Evolutionary conservation across 1,139 yeast genomes (phyloP), one percentile per base, ranked within the genome.

Genomic region (Hansenula lynferdii): DNA sequence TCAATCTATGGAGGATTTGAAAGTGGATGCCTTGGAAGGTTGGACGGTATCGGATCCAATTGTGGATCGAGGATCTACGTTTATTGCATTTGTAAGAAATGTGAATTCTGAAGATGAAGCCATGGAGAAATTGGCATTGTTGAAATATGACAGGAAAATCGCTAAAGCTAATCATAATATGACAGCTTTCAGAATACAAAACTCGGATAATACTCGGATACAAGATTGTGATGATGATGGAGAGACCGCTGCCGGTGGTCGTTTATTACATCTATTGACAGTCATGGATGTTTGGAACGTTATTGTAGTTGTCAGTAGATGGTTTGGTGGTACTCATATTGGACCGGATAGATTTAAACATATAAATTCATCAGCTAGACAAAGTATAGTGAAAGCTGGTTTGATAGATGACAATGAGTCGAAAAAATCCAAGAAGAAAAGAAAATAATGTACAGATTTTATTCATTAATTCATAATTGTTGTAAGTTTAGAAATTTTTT

Each of bases 221-320:
- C 92, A 85, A 51, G 97, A 92, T 54, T 87, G 85, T 54, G 97
- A 92, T 53, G 98, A 94, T 57, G 98, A 92, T 57, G 98, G 98
- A 5, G 99, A 92, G 56, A 74, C 95, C 0, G 98, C 97, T 0
- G 96, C 98, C 0, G 98, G 99, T 6, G 80, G 94, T 6, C 66
- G 97, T 43, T 65, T 90, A 67, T 62, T 89, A 41, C 97, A 89
- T 65, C 63, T 90, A 39, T 63, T 90, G 45, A 78, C 86, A 35
- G 43, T 53, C 54, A 82, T 84, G 87, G 92, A 85, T 53, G 84
- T 77, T 1, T 80, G 89, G 85, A 81, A 90, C 57, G 85, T 86
- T 5, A 75, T 89, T 45, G 96, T 90, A 9, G 68, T 65, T 11
- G 57, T 53, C 6, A 77, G 86, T 29, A 64, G 99, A 47, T 92